Evolutionary conservation across 768 basidiomycete genomes (phyloP), one percentile per base, ranked within the genome.

Genomic region (Podaxis rugospora): DNA sequence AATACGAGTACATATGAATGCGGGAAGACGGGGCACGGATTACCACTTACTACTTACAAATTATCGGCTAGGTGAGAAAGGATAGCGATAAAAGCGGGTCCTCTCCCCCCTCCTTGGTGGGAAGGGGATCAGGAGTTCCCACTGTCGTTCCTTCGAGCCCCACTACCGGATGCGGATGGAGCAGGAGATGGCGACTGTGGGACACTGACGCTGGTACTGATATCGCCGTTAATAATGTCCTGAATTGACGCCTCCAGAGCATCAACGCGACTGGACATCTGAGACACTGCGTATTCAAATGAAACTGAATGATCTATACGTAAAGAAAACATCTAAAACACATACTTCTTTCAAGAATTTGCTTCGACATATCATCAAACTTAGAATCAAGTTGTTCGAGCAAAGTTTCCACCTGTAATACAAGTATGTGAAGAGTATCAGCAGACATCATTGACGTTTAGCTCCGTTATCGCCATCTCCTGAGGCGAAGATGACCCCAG

Each of bases 201-300:
- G 40, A 85, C 74, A 32, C 47, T 57, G 47, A 50, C 36, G 21
- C 32, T 50, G 47, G 35, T 39, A 47, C 47, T 49, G 32, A 83
- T 72, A 62, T 90, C 90, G 28, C 85, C 86, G 63, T 88, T 91
- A 69, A 97, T 94, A 51, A 96, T 90, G 68, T 96, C 94, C 66
- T 95, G 92, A 58, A 97, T 95, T 10, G 94, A 86, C 16, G 86
- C 86, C 69, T 97, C 95, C 32, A 97, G 79, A 16, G 90, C 84
- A 67, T 97, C 94, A 21, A 97, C 94, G 47, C 95, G 84, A 40
- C 84, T 83, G 1, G 94, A 95, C 95, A 96, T 97, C 67, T 93
- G 90, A 58, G 77, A 84, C 95, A 97, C 95, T 96, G 69, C 18
- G 2, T 37, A 21, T 54, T 57, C 51, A 36, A 37, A 57, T 23